Base-by-base conservation (phyloP, 2,329 filamentous ascomycete species). In the Leptographium wingfieldii region DNA sequence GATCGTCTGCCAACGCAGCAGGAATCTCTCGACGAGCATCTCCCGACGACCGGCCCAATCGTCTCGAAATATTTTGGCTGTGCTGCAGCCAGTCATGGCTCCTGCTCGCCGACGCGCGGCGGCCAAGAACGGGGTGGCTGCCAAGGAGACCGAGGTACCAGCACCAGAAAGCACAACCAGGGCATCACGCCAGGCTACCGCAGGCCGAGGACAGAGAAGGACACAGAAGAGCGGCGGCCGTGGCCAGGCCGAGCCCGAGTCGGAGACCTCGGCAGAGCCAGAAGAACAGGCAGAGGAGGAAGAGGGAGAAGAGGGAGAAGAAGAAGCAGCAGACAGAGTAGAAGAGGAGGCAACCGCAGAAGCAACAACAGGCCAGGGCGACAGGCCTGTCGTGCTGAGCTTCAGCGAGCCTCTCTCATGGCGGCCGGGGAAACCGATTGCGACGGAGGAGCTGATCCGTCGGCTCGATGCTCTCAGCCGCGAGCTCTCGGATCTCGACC, bases 391-490 rank as follows among this genome's bases (percentile, higher is more conserved):
- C 22, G 71, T 72, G 52, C 82, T 99, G 55, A 77, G 84, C 66
- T 97, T 97, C 79, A 83, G 92, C 68, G 86, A 96, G 69, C 80
- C 90, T 64, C 78, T 99, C 60, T 89, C 90, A 70, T 96, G 94
- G 89, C 88, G 88, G 69, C 90, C 92, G 52, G 94, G 92, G 61
- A 94, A 90, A 73, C 84, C 91, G 58, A 96, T 99, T 68, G 78
- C 88, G 46, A 89, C 92, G 55, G 85, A 83, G 65, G 90, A 92
- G 65, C 82, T 99, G 57, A 78, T 96, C 65, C 81, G 84, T 68
- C 86, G 94, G 56, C 82, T 99, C 58, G 87, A 92, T 72, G 77
- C 81, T 58, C 82, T 99, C 38, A 86, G 86, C 63, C 85, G 87
- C 68, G 92, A 99, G 78, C 80, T 99, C 64, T 80, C 84, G 63